phyloP scores from a whole-genome alignment of 176 grass and related monocot species.

The Carex scoparia region DNA sequence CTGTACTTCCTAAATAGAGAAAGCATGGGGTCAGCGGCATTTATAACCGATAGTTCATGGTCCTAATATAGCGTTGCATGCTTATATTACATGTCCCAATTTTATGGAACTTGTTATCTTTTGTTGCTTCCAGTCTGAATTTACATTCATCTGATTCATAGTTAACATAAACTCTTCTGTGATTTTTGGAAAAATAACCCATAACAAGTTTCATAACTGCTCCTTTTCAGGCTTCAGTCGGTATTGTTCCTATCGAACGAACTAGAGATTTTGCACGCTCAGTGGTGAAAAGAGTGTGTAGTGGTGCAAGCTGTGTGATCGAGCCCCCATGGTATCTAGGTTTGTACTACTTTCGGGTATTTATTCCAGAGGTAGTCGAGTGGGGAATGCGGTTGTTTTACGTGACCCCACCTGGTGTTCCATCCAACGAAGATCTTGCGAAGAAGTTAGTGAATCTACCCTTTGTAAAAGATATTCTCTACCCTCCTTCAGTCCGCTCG shows the following conservation, averaged over 20 bases:
- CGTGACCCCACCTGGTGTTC: not conserved
- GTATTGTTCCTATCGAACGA: conserved; percentile 30
- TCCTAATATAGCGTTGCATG: not conserved
- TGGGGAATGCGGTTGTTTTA: conserved; percentile 43
- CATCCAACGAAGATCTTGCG: conserved; percentile 32
- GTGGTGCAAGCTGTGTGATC: conserved; percentile 40
- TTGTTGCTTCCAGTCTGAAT: not conserved
- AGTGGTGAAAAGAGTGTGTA: conserved; percentile 39
- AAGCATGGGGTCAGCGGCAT: not conserved
- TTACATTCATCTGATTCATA: not conserved
- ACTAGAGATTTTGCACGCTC: conserved; percentile 21
- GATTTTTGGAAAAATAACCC: not conserved
- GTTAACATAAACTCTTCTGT: not conserved
- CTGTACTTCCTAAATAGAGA: not conserved
- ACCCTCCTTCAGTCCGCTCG: conserved; percentile 31
- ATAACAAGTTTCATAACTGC: not conserved
- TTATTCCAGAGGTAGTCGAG: conserved; percentile 36
- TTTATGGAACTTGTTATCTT: not conserved
- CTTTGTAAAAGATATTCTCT: conserved; percentile 23
- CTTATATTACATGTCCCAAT: not conserved
- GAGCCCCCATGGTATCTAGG: conserved; percentile 47
- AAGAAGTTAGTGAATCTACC: conserved; percentile 34
- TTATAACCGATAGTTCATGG: not conserved
- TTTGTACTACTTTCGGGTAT: conserved; percentile 40
- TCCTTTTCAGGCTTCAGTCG: conserved; percentile 35